Conservation (phyloP, 495 filamentous ascomycete species). For the Durotheca rogersii region DNA sequence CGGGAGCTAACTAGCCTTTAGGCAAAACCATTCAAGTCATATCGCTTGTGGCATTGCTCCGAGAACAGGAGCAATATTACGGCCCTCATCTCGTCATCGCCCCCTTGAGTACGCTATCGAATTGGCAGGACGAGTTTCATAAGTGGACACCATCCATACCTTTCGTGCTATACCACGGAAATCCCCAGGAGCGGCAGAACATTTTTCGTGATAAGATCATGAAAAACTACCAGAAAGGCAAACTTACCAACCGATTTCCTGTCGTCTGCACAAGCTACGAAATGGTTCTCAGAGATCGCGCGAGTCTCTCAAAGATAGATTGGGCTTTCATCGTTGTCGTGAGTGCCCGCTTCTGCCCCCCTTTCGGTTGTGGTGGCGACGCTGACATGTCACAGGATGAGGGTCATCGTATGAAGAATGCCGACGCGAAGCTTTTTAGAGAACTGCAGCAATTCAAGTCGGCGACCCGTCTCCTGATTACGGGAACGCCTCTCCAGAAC, state of each 20-base stretch:
- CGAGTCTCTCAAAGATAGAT: slow-evolving; percentile 72
- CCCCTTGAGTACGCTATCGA: slow-evolving; percentile 86
- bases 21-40: slow-evolving; percentile 93
- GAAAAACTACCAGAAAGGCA: slow-evolving; percentile 49
- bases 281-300: slow-evolving; percentile 88
- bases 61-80: slow-evolving; percentile 75
- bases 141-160: slow-evolving; percentile 87
- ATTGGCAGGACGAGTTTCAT: slow-evolving; percentile 94
- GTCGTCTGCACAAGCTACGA: slow-evolving; percentile 93
- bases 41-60: slow-evolving; percentile 81
- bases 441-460: slow-evolving; percentile 85
- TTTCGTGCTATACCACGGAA: slow-evolving; percentile 86
- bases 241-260: slow-evolving; percentile 66
- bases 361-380: not conserved
- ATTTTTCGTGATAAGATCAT: slow-evolving; percentile 67
- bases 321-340: slow-evolving; percentile 98
- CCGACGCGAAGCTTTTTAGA: slow-evolving; percentile 86
- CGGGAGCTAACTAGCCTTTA: slow-evolving; percentile 20
- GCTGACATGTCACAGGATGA: slow-evolving; percentile 63
- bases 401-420: slow-evolving; percentile 96
- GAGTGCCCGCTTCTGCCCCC: slow-evolving; percentile 36
- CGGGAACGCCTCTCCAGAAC: slow-evolving; percentile 93
- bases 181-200: slow-evolving; percentile 67
- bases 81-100: slow-evolving; percentile 90
- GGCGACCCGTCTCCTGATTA: slow-evolving; percentile 87